Evolutionary conservation across 1,284 basidiomycete genomes (phyloP).

Genomic region (Pterulicium gracile): DNA sequence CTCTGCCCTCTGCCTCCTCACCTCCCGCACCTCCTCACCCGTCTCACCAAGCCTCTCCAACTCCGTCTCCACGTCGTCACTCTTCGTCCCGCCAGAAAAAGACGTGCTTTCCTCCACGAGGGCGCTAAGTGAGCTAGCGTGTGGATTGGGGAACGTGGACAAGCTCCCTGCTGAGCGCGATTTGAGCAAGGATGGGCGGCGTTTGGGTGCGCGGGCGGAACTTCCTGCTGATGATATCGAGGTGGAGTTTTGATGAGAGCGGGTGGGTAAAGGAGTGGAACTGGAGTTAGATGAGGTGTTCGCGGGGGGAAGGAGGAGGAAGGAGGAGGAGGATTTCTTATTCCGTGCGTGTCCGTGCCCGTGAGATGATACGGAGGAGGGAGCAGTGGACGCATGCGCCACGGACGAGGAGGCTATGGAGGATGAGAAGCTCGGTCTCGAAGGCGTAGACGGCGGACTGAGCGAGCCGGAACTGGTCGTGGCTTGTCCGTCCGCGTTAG

Average conservation of each 20-base stretch:
- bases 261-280: neutral
- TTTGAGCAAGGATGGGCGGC: neutral
- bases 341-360: no score
- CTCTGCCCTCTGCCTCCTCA: constrained; percentile 48
- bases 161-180: neutral
- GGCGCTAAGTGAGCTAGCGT: neutral
- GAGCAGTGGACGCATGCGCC: no score
- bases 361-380: no score
- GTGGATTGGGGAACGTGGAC: neutral
- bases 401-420: no score
- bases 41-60: neutral
- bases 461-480: neutral
- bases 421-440: neutral
- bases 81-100: neutral
- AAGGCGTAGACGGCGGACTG: neutral
- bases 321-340: no score
- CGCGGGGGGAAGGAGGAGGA: no score
- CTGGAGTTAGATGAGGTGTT: neutral
- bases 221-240: no score
- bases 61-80: no score
- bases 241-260: neutral
- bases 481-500: no score
- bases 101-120: neutral
- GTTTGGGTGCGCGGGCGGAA: no score
- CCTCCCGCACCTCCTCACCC: constrained; percentile 36